phyloP scores from a whole-genome alignment of 805 yeast species.

The Groenewaldozyma salmanticensis region DNA sequence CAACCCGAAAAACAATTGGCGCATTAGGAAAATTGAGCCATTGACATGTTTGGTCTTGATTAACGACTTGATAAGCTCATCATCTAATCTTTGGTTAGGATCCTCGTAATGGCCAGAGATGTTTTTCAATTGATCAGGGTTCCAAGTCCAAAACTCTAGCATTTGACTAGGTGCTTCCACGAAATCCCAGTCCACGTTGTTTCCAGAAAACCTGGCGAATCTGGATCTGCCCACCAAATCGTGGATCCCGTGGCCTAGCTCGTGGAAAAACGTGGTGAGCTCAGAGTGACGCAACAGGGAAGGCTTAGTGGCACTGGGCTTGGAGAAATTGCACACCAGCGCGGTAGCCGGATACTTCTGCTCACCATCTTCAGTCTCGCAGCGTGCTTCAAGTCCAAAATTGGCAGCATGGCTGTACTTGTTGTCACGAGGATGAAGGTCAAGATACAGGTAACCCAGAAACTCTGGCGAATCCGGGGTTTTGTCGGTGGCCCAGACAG shows the following conservation, averaged over 20 bases:
- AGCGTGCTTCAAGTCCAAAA: slow-evolving; percentile 59
- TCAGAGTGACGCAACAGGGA: slow-evolving; percentile 68
- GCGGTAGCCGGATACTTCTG: slow-evolving; percentile 64
- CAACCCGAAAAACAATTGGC: slow-evolving; percentile 70
- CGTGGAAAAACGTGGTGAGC: slow-evolving; percentile 80
- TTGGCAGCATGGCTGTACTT: slow-evolving; percentile 87
- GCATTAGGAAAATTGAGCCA: slow-evolving; percentile 58
- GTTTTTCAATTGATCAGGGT: slow-evolving; percentile 43
- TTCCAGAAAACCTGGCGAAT: slow-evolving; percentile 64
- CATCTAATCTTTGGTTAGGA: slow-evolving; percentile 48
- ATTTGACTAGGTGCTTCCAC: slow-evolving; percentile 89
- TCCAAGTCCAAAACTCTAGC: slow-evolving; percentile 86
- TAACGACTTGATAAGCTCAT: slow-evolving; percentile 46
- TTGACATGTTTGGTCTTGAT: slow-evolving; percentile 63
- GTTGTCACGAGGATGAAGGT: slow-evolving; percentile 77
- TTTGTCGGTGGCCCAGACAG: slow-evolving; percentile 54
- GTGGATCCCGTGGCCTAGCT: slow-evolving; percentile 84
- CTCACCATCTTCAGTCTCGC: slow-evolving; percentile 35
- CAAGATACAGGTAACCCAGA: slow-evolving; percentile 71
- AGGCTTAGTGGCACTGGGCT: slow-evolving; percentile 60
- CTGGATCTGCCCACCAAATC: slow-evolving; percentile 58
- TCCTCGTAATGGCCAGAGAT: slow-evolving; percentile 57
- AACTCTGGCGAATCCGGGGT: slow-evolving; percentile 49
- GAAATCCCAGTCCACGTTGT: slow-evolving; percentile 73
- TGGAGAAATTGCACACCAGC: slow-evolving; percentile 75